phyloP scores from a whole-genome alignment of 2,329 filamentous ascomycete species.

The Fonsecaea nubica region DNA sequence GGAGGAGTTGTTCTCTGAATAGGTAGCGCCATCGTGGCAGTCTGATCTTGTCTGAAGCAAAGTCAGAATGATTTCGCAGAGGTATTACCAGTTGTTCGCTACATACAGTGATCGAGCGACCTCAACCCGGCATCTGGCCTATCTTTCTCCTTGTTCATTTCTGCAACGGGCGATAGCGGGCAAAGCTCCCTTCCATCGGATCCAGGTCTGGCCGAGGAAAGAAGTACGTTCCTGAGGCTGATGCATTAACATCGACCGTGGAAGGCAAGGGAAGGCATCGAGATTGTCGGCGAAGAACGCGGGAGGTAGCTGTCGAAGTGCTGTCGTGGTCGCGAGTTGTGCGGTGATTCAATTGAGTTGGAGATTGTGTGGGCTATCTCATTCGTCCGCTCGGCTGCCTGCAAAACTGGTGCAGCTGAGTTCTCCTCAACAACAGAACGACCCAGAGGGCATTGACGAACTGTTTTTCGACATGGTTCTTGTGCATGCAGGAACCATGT shows the following conservation, averaged over 20 bases:
- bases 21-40: constrained; percentile 89
- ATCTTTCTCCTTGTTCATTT: constrained; percentile 50
- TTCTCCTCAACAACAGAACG: neutral
- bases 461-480: constrained; percentile 21
- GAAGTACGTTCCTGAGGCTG: neutral
- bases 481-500: constrained; percentile 6
- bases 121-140: constrained; percentile 71
- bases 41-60: constrained; percentile 72
- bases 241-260: constrained; percentile 18
- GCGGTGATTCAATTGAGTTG: constrained; percentile 19
- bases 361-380: constrained; percentile 13
- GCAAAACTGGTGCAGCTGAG: neutral
- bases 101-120: constrained; percentile 75
- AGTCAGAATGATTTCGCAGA: constrained; percentile 21
- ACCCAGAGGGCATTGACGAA: neutral
- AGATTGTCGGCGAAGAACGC: constrained; percentile 1
- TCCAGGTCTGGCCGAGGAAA: constrained; percentile 9
- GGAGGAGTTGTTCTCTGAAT: constrained; percentile 80
- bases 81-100: neutral
- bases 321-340: constrained; percentile 12
- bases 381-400: constrained; percentile 1
- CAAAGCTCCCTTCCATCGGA: constrained; percentile 26
- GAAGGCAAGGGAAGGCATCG: constrained; percentile 6
- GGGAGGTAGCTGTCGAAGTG: neutral
- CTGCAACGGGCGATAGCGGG: constrained; percentile 5